A percentile compares a stretch with the other conserved stretches of the same genome.
phyloP scores from a whole-genome alignment of 2,329 filamentous ascomycete genomes.

The Penicillium sp. region DNA sequence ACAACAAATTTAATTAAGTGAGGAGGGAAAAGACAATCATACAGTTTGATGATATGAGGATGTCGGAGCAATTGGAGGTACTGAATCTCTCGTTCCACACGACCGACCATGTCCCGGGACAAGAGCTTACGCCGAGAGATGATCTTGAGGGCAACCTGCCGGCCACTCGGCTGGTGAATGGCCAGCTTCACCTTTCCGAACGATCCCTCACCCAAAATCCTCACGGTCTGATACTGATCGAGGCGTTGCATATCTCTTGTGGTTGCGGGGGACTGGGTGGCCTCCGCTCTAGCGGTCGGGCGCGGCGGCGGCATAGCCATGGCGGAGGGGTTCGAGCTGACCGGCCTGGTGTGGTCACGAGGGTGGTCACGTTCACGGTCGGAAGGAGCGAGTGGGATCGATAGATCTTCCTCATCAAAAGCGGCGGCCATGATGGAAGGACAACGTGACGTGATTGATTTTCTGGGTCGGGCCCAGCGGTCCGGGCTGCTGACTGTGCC shows the following conservation, averaged over 20 bases:
- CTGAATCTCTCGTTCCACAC: slow-evolving; percentile 96
- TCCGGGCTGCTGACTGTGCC: slow-evolving; percentile 22
- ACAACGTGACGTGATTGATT: slow-evolving; percentile 41
- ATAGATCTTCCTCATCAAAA: slow-evolving; percentile 80
- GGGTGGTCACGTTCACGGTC: slow-evolving; percentile 31
- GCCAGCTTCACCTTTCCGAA: slow-evolving; percentile 99
- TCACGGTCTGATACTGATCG: slow-evolving; percentile 86
- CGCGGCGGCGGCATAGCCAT: slow-evolving; percentile 42
- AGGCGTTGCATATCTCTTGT: slow-evolving; percentile 74
- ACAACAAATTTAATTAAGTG: neutral
- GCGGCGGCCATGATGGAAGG: slow-evolving; percentile 40
- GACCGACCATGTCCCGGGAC: slow-evolving; percentile 94
- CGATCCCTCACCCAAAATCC: slow-evolving; percentile 90
- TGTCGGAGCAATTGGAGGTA: slow-evolving; percentile 94
- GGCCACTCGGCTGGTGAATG: slow-evolving; percentile 84
- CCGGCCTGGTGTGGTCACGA: slow-evolving; percentile 25
- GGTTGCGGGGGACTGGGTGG: slow-evolving; percentile 46
- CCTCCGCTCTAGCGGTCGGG: slow-evolving; percentile 31
- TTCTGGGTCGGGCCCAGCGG: slow-evolving; percentile 21
- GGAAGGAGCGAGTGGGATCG: slow-evolving; percentile 62
- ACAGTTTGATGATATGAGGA: slow-evolving; percentile 99
- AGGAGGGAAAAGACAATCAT: slow-evolving; percentile 22
- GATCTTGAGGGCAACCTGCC: slow-evolving; percentile 97
- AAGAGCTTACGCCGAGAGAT: slow-evolving; percentile 95
- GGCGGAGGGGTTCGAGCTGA: slow-evolving; percentile 31